Base-by-base conservation (phyloP, 176 grass and related monocot species). In the Musa beccarii region DNA sequence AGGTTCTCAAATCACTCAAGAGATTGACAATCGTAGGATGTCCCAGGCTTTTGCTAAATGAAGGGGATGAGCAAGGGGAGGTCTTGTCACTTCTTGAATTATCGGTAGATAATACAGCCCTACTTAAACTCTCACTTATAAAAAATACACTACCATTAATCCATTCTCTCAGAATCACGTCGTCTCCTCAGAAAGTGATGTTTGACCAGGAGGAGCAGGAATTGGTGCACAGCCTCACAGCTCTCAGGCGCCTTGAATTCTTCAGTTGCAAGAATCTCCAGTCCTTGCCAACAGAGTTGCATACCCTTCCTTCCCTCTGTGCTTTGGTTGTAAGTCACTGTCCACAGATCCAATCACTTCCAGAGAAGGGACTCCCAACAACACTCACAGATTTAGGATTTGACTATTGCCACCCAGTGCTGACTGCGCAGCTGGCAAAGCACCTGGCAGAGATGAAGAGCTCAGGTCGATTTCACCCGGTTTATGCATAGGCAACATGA, bases 51-150 rank as follows among this genome's bases (percentile, higher is more conserved):
- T 29, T 73, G 62, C 3, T 20, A 20, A 10, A 43, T 79, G 49
- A 13, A 4, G 16, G 17, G 21, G 28, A 63, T 15, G 52, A n/a
- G 26, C 66, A 53, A 9, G 17, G 9, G 29, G 50, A 54, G 11
- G 12, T 17, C 26, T 62, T 43, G 17, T n/a, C 64, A 51, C 25
- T 51, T 14, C 25, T 66, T 2, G 9, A 14, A 0, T 23, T 79
- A 13, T 0, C 0, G 0, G 74, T 79, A 23, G 82, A 84, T 43
- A 59, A 68, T 15, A 79, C 76, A 2, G 25, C 76, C 11, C 63
- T 83, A 8, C 14, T 84, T 15, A 49, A 54, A 23, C 1, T 74
- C 13, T 49, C 68, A 49, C 16, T 49, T 79, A 73, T 79, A n/a
- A 74, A 20, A 79, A 79, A 72, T 62, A 21, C 34, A 19, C 28